Evolutionary conservation across 371 early-diverging fungal genomes (phyloP).

Genomic region (Umbelopsis sp.): DNA sequence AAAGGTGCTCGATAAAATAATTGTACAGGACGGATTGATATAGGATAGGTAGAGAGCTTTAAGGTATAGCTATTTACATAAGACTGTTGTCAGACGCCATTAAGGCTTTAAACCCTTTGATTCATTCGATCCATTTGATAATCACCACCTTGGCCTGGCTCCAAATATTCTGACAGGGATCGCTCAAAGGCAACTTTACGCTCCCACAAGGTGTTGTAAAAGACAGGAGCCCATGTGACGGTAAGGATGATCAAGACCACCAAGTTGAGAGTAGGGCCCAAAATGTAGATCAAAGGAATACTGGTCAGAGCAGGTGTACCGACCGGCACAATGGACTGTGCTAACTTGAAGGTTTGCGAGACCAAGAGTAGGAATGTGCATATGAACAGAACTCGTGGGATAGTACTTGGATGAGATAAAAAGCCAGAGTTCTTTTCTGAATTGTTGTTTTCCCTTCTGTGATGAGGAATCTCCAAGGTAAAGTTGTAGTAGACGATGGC

Average conservation of each 20-base stretch:
- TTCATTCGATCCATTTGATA: background rate
- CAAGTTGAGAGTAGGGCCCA: constrained; percentile 10
- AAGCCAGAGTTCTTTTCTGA: background rate
- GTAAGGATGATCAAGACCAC: constrained; percentile 20
- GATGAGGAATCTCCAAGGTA: background rate
- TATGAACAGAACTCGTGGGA: background rate
- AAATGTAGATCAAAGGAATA: constrained; percentile 19
- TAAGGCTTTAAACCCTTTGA: background rate
- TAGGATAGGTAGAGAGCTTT: too few relatives aligned
- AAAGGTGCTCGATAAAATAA: too few relatives aligned
- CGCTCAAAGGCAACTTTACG: background rate
- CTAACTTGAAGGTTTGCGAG: constrained; percentile 13
- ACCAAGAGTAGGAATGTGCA: constrained; percentile 16
- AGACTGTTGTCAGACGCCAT: background rate
- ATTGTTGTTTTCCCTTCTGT: background rate
- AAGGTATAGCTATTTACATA: too few relatives aligned
- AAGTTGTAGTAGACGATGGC: constrained; percentile 2
- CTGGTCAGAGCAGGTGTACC: constrained; percentile 14
- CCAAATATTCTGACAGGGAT: constrained; percentile 3
- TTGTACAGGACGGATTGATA: too few relatives aligned
- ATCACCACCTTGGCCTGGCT: background rate
- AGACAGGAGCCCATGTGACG: constrained; percentile 15
- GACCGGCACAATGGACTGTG: constrained; percentile 12
- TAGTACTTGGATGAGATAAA: constrained; percentile 2
- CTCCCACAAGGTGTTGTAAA: constrained; percentile 5